Evolutionary conservation across 495 filamentous ascomycete species (phyloP).

Genomic region (Trichoderma gamsii): DNA sequence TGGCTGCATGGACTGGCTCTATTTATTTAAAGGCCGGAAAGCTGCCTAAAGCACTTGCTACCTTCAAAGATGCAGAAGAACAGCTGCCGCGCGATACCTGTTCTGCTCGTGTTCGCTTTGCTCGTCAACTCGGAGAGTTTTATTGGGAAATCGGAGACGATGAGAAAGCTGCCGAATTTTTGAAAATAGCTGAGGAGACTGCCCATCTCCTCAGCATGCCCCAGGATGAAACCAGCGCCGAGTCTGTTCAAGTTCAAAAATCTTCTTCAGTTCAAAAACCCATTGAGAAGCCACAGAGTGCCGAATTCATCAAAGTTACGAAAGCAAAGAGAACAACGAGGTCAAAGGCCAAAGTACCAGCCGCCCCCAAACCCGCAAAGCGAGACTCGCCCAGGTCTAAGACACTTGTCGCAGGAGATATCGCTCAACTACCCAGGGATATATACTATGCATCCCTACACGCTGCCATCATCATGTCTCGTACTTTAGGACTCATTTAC

Average conservation of each 20-base stretch:
- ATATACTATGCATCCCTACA: slow-evolving; percentile 8
- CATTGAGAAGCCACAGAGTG: not conserved
- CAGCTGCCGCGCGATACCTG: slow-evolving; percentile 11
- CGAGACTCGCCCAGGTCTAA: not conserved
- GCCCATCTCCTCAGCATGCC: slow-evolving; percentile 9
- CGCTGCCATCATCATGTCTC: slow-evolving; percentile 9
- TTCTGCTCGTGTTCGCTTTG: slow-evolving; percentile 20
- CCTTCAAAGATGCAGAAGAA: slow-evolving; percentile 34
- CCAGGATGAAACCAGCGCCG: slow-evolving; percentile 14
- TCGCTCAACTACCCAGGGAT: not conserved
- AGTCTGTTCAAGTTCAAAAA: not conserved
- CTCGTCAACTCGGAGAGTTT: slow-evolving; percentile 39
- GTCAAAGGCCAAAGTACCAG: slow-evolving; percentile 17
- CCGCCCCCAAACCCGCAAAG: not conserved
- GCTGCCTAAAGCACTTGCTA: slow-evolving; percentile 53
- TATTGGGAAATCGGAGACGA: slow-evolving; percentile 36
- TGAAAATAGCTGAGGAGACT: slow-evolving; percentile 25
- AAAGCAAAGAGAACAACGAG: slow-evolving; percentile 22
- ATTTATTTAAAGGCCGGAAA: slow-evolving; percentile 60
- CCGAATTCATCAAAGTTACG: not conserved
- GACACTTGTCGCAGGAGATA: not conserved
- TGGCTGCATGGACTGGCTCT: slow-evolving; percentile 54
- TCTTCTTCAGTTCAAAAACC: not conserved
- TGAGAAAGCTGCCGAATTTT: slow-evolving; percentile 33
- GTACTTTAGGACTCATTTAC: slow-evolving; percentile 9